phyloP scores from a whole-genome alignment of 2,329 filamentous ascomycete species.

The Neurospora sp. region DNA sequence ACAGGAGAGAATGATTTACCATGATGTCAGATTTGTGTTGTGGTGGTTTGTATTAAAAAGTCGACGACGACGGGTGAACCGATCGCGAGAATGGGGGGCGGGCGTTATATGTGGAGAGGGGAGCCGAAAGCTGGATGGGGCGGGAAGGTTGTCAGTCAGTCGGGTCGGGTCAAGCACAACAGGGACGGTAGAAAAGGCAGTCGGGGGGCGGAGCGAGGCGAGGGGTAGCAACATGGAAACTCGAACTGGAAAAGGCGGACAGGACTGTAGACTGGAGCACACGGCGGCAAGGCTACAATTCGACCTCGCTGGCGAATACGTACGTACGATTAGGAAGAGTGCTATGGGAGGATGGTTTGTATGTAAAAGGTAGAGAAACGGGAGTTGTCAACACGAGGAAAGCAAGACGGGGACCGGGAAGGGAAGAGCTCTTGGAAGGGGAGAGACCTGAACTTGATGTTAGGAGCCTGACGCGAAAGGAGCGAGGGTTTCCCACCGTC shows the following conservation, averaged over 20 bases:
- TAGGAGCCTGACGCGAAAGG: not conserved
- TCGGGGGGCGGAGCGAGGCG: not conserved
- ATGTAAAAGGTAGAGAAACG: not conserved
- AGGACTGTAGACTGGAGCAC: not conserved
- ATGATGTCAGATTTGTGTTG: conserved; percentile 10
- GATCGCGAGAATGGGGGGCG: not conserved
- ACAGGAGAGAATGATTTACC: conserved; percentile 8
- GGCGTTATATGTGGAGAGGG: not conserved
- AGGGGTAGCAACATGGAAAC: not conserved
- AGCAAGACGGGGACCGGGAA: not conserved
- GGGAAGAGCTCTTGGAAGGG: not conserved
- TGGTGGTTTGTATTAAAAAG: not conserved
- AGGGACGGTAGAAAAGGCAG: not conserved
- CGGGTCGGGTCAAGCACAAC: not conserved
- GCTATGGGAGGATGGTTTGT: not conserved
- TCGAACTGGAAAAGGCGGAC: not conserved
- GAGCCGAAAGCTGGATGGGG: not conserved
- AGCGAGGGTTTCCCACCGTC: not conserved
- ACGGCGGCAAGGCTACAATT: not conserved
- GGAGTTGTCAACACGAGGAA: not conserved
- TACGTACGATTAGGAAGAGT: not conserved
- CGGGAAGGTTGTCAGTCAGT: not conserved
- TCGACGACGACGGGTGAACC: not conserved
- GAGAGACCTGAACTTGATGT: not conserved
- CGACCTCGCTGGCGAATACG: not conserved